These are phyloP conservation scores for Xylaria sp. DNA, from an alignment of 2,329 filamentous ascomycete species.

Conservation along the genomic window DNA sequence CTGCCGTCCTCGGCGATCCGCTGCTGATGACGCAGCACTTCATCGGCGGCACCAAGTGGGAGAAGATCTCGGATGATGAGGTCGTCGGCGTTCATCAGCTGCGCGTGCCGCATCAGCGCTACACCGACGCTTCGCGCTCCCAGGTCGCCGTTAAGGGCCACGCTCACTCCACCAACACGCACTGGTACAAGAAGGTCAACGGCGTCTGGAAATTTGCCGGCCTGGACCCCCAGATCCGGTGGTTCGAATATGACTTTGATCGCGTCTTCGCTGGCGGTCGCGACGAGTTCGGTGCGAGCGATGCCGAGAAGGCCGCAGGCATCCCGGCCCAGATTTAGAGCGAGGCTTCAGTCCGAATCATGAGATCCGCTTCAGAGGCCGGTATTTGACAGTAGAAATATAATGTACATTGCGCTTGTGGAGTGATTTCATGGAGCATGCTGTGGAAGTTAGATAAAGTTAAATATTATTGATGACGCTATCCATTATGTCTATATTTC, in stretches of 20 bases:
- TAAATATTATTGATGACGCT: background rate
- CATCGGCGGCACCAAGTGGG: conserved; percentile 68
- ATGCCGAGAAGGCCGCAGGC: conserved; percentile 33
- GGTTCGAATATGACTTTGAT: conserved; percentile 68
- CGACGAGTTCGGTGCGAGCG: conserved; percentile 51
- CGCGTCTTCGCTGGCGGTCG: conserved; percentile 61
- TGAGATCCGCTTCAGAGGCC: background rate
- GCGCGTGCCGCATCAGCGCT: conserved; percentile 71
- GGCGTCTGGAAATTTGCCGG: conserved; percentile 72
- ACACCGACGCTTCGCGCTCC: conserved; percentile 61
- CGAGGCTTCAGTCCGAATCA: background rate
- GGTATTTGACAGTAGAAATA: background rate
- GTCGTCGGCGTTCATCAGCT: conserved; percentile 70
- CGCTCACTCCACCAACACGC: conserved; percentile 66
- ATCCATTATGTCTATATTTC: background rate
- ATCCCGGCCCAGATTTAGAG: conserved; percentile 36
- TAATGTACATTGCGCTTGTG: background rate
- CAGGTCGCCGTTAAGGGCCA: conserved; percentile 69
- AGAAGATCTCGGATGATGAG: conserved; percentile 67
- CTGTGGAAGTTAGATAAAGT: background rate
- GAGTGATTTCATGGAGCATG: background rate
- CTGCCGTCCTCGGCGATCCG: conserved; percentile 68
- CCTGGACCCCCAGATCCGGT: conserved; percentile 65
- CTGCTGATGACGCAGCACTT: conserved; percentile 74
- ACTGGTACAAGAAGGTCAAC: conserved; percentile 67